Base-by-base conservation (phyloP, 2,329 filamentous ascomycete species). In the Ilyonectria mors-panacis region DNA sequence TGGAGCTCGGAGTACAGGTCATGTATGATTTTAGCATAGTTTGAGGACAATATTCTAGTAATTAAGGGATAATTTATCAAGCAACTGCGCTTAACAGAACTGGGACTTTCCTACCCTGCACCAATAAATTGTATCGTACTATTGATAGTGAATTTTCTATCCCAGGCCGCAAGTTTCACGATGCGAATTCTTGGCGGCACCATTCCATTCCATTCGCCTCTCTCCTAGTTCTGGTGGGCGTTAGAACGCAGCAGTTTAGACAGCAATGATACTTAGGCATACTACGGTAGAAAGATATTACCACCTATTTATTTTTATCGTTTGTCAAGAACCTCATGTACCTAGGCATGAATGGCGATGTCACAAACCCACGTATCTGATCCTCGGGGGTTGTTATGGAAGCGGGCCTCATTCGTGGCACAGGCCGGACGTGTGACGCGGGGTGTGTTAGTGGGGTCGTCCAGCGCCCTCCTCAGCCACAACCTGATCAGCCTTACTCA, bases 1-100 rank as follows among this genome's bases (percentile, higher is more conserved):
- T 13, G 44, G 45, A 64, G 35, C 61, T 60, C 58, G 64, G 56
- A 59, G 60, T 50, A 54, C 30, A n/a, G 63, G 30, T 39, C 37
- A 58, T 19, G 50, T 21, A 26, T 19, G 13, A 13, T 37, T 35
- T 35, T 26, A 13, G 10, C 28, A 57, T 2, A 15, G 15, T 13
- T 21, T 44, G 13, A 13, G 55, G 55, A 30, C 8, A 12, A 35
- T 21, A 47, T 12, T 30, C 19, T 10, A 26, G 39, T n/a, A 13
- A 21, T 35, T 12, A 33, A 33, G 23, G 8, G n/a, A 13, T 51
- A 13, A 19, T 35, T 23, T n/a, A 13, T 35, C 6, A 6, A 53
- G 15, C 26, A n/a, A 21, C 2, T 7, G 10, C 10, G 21, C 12
- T 12, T 21, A 13, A 13, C 6, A 19, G 1, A 35, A 17, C 2